phyloP scores from a whole-genome alignment of 2,329 filamentous ascomycete species.

The Eutypa lata region DNA sequence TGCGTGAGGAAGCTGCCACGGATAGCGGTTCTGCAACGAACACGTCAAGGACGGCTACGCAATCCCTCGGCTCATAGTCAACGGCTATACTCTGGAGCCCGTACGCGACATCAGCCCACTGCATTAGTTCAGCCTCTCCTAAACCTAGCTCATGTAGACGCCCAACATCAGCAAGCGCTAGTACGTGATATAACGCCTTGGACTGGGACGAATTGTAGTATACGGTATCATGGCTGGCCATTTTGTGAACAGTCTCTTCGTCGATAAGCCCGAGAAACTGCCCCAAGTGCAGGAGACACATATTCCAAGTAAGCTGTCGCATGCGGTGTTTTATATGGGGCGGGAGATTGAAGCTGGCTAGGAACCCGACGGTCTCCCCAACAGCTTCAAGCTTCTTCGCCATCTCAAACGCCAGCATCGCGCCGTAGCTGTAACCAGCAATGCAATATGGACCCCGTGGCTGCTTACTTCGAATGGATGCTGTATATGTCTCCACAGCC shows the following conservation, averaged over 20 bases:
- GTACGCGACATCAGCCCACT: constrained; percentile 35
- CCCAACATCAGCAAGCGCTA: constrained; percentile 13
- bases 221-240: constrained; percentile 6
- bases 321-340: constrained; percentile 44
- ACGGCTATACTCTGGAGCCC: constrained; percentile 33
- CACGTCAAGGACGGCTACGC: constrained; percentile 35
- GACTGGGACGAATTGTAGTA: constrained; percentile 5
- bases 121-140: constrained; percentile 19
- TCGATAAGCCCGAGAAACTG: constrained; percentile 38
- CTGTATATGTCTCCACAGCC: constrained; percentile 35
- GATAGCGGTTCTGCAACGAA: constrained; percentile 36
- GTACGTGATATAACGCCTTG: constrained; percentile 14
- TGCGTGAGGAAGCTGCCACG: constrained; percentile 20
- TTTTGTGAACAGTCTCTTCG: constrained; percentile 24
- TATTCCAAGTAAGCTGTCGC: constrained; percentile 35
- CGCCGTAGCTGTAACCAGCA: constrained; percentile 49
- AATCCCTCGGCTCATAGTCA: constrained; percentile 41
- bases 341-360: constrained; percentile 44
- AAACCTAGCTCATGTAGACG: constrained; percentile 32
- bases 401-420: constrained; percentile 48
- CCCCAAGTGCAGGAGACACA: constrained; percentile 35
- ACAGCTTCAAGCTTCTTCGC: constrained; percentile 40
- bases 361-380: constrained; percentile 38
- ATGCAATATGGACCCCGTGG: constrained; percentile 49
- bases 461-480: constrained; percentile 38